Evolutionary conservation across 176 grass and related monocot species (phyloP).

Genomic region (Calamus simplicifolius): DNA sequence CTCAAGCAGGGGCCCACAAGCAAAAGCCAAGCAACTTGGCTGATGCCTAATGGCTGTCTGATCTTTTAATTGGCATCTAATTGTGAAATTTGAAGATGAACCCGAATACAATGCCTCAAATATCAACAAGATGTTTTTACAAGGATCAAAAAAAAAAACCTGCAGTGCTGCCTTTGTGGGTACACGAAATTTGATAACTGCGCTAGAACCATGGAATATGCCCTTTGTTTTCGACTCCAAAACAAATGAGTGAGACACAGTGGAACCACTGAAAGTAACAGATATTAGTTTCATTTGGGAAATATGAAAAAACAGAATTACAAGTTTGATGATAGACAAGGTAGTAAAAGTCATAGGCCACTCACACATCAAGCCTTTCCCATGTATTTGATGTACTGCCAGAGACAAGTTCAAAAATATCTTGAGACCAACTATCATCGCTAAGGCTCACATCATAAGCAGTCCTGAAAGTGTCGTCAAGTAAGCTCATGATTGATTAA

Average conservation of each 20-base stretch:
- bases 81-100: background rate
- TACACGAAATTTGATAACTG: conserved; percentile 74
- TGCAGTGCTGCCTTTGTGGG: conserved; percentile 88
- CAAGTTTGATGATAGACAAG: background rate
- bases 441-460: conserved; percentile 91
- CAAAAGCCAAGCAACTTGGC: too few species aligned
- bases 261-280: conserved; percentile 47
- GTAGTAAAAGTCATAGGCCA: background rate
- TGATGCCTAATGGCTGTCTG: too few species aligned
- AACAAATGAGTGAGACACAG: conserved; percentile 65
- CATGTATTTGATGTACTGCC: conserved; percentile 67
- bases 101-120: background rate
- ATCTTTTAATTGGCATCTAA: too few species aligned
- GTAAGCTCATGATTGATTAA: background rate
- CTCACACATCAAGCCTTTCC: conserved; percentile 92
- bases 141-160: conserved; percentile 23
- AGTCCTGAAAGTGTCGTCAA: conserved; percentile 53
- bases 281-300: conserved; percentile 3
- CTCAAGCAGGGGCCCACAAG: too few species aligned
- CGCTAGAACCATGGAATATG: conserved; percentile 62
- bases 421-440: conserved; percentile 83
- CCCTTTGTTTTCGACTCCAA: conserved; percentile 80
- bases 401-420: conserved; percentile 69
- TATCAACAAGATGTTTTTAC: background rate
- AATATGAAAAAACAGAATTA: conserved; percentile 10